phyloP scores from a whole-genome alignment of 1,284 basidiomycete genomes.

The Ganoderma lucidum region DNA sequence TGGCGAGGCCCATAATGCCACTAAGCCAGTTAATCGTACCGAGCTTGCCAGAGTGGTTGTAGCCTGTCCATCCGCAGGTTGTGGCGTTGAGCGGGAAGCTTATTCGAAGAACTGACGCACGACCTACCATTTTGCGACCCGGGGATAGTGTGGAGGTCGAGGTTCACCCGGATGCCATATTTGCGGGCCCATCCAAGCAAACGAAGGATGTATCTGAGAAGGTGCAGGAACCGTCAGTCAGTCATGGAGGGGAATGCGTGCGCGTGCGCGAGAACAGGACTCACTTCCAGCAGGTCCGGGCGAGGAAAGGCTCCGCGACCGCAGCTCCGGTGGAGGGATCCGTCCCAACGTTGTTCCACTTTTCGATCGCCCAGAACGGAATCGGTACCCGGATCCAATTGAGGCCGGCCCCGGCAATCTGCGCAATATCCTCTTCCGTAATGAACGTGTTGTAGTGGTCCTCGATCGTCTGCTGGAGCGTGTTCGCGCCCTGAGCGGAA shows the following conservation, averaged over 20 bases:
- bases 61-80: conserved; percentile 40
- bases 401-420: conserved; percentile 62
- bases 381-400: conserved; percentile 83
- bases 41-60: conserved; percentile 58
- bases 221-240: background rate
- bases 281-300: conserved; percentile 46
- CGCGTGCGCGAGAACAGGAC: conserved; percentile 10
- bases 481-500: conserved; percentile 43
- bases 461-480: conserved; percentile 39
- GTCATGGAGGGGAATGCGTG: background rate
- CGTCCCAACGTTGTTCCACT: conserved; percentile 50
- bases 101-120: background rate
- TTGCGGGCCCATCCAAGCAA: conserved; percentile 86
- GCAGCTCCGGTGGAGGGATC: conserved; percentile 30
- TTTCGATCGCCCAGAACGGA: conserved; percentile 83
- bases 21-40: conserved; percentile 65
- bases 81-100: background rate
- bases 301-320: conserved; percentile 45
- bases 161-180: conserved; percentile 86
- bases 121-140: conserved; percentile 75
- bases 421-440: conserved; percentile 44
- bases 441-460: conserved; percentile 69
- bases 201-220: conserved; percentile 73
- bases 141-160: conserved; percentile 87
- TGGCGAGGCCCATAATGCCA: conserved; percentile 68